A percentile compares a stretch with the other conserved stretches of the same genome.
Conservation (phyloP, 1,284 basidiomycete species). For the Naganishia sp. region DNA sequence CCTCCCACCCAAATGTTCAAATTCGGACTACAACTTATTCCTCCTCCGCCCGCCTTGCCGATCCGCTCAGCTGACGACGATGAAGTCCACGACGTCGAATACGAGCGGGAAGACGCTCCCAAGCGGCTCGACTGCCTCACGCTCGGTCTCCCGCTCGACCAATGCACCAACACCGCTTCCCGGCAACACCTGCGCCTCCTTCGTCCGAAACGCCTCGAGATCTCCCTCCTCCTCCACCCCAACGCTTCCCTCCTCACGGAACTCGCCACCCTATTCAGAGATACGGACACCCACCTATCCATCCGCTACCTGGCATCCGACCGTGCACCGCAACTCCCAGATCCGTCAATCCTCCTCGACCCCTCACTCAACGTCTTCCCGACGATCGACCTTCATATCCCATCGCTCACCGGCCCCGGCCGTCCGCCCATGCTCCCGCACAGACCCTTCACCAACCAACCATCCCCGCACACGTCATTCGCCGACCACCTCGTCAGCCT, state of each 20-base stretch:
- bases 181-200: conserved; percentile 38
- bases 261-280: conserved; percentile 34
- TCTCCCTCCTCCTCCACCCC: conserved; percentile 34
- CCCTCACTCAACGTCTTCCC: conserved; percentile 35
- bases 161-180: conserved; percentile 38
- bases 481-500: conserved; percentile 34
- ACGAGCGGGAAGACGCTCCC: conserved; percentile 8
- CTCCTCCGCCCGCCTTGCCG: conserved; percentile 4
- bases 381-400: conserved; percentile 36
- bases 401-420: conserved; percentile 26
- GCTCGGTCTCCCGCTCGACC: conserved; percentile 42
- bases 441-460: conserved; percentile 13
- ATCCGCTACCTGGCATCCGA: conserved; percentile 38
- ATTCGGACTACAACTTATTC: conserved; percentile 42
- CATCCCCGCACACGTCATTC: conserved; percentile 26
- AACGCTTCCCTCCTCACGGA: conserved; percentile 36
- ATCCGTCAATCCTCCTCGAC: conserved; percentile 33
- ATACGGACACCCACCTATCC: conserved; percentile 32
- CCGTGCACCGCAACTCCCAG: conserved; percentile 8
- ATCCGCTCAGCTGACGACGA: conserved; percentile 3
- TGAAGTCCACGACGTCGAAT: neutral
- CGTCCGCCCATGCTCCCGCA: neutral
- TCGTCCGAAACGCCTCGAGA: conserved; percentile 29
- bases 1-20: conserved; percentile 35
- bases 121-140: conserved; percentile 34